phyloP scores from a whole-genome alignment of 1,139 yeast species.

The Petasospora fabianii region DNA sequence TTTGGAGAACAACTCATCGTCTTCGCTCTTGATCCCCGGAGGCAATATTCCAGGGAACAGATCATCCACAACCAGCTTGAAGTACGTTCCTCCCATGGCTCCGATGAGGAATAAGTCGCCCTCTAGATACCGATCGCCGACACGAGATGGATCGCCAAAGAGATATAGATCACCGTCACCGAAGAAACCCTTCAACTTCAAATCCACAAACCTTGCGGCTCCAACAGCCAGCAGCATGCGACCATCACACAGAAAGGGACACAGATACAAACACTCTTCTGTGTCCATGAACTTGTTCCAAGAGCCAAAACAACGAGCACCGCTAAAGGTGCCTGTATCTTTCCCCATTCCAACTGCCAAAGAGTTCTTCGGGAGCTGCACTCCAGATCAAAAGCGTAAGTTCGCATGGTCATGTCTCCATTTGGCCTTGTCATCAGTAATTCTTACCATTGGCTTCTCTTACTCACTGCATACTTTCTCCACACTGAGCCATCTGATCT shows the following conservation, averaged over 20 bases:
- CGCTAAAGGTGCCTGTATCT: slow-evolving; percentile 70
- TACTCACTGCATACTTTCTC: slow-evolving; percentile 60
- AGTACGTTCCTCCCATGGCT: slow-evolving; percentile 34
- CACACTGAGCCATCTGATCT: slow-evolving; percentile 81
- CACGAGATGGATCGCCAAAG: slow-evolving; percentile 31
- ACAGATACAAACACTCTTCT: slow-evolving; percentile 93
- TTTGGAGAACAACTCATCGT: slow-evolving; percentile 23
- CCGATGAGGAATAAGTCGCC: slow-evolving; percentile 35
- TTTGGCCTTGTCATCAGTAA: slow-evolving; percentile 47
- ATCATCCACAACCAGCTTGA: slow-evolving; percentile 25
- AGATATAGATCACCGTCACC: slow-evolving; percentile 39
- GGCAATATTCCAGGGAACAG: slow-evolving; percentile 27
- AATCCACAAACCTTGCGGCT: slow-evolving; percentile 38
- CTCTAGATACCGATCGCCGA: slow-evolving; percentile 37
- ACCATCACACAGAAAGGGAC: slow-evolving; percentile 86
- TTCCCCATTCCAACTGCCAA: slow-evolving; percentile 71
- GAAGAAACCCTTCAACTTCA: slow-evolving; percentile 49
- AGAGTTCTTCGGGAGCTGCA: slow-evolving; percentile 59
- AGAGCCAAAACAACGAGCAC: slow-evolving; percentile 77
- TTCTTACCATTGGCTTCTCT: slow-evolving; percentile 59
- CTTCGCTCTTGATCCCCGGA: slow-evolving; percentile 25
- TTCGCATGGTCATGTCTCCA: slow-evolving; percentile 68
- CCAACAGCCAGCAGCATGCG: slow-evolving; percentile 27
- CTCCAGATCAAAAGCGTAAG: slow-evolving; percentile 50
- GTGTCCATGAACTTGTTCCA: slow-evolving; percentile 94